A percentile compares a stretch with the other conserved stretches of the same genome.
phyloP scores from a whole-genome alignment of 164 flowering plant genomes.

The Annona squamosa region DNA sequence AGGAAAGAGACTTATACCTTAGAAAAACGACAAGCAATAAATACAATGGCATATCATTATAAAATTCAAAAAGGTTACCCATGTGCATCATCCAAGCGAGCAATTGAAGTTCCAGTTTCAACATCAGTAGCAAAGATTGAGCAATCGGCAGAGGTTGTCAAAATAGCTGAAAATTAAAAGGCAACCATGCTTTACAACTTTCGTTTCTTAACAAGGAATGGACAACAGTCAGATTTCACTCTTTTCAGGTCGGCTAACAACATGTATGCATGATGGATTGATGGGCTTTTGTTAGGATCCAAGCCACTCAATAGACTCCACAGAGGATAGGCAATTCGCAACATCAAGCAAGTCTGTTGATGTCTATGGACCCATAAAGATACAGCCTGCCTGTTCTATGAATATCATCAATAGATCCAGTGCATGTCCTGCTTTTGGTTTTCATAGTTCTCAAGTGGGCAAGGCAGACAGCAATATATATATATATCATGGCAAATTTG shows the following conservation, averaged over 20 bases:
- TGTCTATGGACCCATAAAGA: neutral
- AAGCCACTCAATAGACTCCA: neutral
- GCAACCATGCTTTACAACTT: neutral
- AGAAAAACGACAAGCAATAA: neutral
- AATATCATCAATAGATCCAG: neutral
- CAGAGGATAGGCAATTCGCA: neutral
- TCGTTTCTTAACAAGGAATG: neutral
- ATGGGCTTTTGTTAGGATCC: neutral
- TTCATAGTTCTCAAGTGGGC: no score
- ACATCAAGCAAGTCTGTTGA: neutral
- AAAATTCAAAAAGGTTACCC: conserved; percentile 34
- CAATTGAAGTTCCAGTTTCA: conserved; percentile 64
- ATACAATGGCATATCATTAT: neutral
- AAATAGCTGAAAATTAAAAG: conserved; percentile 37
- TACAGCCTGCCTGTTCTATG: neutral
- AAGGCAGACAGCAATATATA: no score
- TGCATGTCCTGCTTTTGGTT: no score
- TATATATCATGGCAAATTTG: no score
- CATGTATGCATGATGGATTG: neutral
- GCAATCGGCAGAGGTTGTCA: conserved; percentile 71
- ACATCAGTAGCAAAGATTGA: conserved; percentile 79
- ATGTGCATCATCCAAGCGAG: conserved; percentile 73
- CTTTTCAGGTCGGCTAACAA: neutral
- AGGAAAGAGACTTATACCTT: neutral
- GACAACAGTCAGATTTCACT: neutral